These are phyloP conservation scores for Rhodotorula toruloides DNA, from an alignment of 768 basidiomycete genomes.

Conservation along the genomic window DNA sequence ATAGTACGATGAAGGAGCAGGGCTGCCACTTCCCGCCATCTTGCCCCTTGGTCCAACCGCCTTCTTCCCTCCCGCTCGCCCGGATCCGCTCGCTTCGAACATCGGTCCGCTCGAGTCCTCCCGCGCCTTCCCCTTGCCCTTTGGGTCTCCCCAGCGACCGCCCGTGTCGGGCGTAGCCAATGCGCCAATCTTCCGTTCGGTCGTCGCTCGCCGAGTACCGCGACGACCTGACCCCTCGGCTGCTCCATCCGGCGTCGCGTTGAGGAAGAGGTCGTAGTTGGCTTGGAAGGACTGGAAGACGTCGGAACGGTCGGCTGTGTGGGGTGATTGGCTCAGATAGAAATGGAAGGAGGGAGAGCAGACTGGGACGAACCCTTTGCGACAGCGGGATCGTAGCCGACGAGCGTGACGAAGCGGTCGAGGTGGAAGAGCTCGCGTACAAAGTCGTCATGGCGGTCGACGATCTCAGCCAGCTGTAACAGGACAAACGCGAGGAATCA, in stretches of 20 bases:
- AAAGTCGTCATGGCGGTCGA: conserved; percentile 48
- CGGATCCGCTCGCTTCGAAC: conserved; percentile 9
- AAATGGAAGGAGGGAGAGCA: conserved; percentile 9
- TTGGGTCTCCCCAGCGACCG: conserved; percentile 12
- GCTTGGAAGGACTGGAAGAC: conserved; percentile 33
- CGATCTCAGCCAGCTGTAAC: conserved; percentile 29
- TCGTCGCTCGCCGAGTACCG: conserved; percentile 24
- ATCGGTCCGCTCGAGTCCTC: background rate
- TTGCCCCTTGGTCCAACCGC: background rate
- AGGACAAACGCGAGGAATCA: background rate
- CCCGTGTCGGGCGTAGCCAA: conserved; percentile 3
- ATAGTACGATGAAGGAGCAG: background rate
- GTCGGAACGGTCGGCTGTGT: conserved; percentile 35
- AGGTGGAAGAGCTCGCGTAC: conserved; percentile 85
- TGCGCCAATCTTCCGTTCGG: conserved; percentile 20
- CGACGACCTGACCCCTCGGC: conserved; percentile 4
- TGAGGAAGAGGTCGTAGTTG: conserved; percentile 37
- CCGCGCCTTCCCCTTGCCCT: conserved; percentile 31
- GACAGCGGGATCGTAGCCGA: conserved; percentile 71
- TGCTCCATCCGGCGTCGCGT: conserved; percentile 10
- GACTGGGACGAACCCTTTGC: conserved; percentile 58
- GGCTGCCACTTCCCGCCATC: conserved; percentile 12
- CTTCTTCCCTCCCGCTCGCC: background rate
- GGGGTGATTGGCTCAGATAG: conserved; percentile 58
- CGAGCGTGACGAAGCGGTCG: conserved; percentile 69